Evolutionary conservation across 768 basidiomycete genomes (phyloP), one percentile per base, ranked within the genome.

Genomic region (Kwoniella sp.): DNA sequence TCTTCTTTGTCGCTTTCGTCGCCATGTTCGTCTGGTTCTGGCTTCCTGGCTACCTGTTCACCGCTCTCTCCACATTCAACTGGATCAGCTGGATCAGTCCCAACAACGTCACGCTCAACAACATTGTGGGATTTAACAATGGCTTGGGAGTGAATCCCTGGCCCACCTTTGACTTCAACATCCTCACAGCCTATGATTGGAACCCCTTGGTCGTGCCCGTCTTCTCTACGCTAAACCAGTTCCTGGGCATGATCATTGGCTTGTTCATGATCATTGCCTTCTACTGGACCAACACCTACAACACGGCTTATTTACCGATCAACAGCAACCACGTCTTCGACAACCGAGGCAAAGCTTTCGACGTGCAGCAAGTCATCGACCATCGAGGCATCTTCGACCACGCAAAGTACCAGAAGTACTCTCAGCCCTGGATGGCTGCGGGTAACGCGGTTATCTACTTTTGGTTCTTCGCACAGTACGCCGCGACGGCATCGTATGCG

Each of bases 341-440:
- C 70, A 83, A 82, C 59, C 80, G 78, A 1, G 85, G 84, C 58
- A 82, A 82, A 19, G 77, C 82, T 0, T 87, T 84, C 74, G 78
- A 85, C 65, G 81, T 85, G 40, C 64, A 71, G 5, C 77, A 79
- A 15, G 82, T 87, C 30, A 69, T 85, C 22, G 81, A 72, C 24
- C 77, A 83, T 19, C 59, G 79, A 29, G 80, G 79, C 2, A 80
- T 79, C 1, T 78, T 86, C 56, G 79, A 85, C 63, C 55, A 79
- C 24, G 80, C 77, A 1, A 83, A 82, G 15, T 87, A 86, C 72
- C 74, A 81, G 55, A 76, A 70, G 0, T 86, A 74, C 53, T 83
- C 82, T n/a, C 80, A 83, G 51, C 70, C 82, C 1, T 83, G 83
- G 71, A 71, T 84, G 49, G 75, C 80, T 53, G 78, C 68, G 48